Evolutionary conservation across 495 filamentous ascomycete genomes (phyloP).

Genomic region (Xylona heveae): DNA sequence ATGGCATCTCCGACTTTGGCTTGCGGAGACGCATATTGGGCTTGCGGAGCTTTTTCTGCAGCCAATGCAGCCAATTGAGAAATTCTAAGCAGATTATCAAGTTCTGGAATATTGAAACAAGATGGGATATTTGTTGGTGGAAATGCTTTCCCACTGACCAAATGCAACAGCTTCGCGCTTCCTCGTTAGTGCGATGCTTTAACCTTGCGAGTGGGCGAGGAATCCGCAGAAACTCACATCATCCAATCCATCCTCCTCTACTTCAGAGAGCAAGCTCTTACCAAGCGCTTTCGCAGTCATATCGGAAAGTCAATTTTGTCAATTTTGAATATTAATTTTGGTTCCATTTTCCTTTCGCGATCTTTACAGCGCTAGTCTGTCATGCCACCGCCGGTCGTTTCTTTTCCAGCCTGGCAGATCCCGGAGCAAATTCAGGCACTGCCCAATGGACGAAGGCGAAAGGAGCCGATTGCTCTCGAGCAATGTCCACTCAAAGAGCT

Average conservation of each 20-base stretch:
- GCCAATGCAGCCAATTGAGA: too few species aligned
- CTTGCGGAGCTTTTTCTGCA: neutral
- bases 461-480: conserved; percentile 30
- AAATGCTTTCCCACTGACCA: too few species aligned
- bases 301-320: too few species aligned
- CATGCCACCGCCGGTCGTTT: conserved; percentile 39
- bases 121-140: too few species aligned
- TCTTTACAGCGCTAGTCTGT: conserved; percentile 1
- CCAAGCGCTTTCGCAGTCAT: conserved; percentile 31
- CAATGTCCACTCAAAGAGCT: conserved; percentile 56
- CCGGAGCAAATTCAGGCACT: conserved; percentile 24
- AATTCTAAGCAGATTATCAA: conserved; percentile 18
- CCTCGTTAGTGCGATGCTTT: too few species aligned
- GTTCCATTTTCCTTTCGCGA: conserved; percentile 2
- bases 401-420: conserved; percentile 32
- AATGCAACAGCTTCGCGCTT: too few species aligned
- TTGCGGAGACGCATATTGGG: too few species aligned
- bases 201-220: too few species aligned
- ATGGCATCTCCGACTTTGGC: conserved; percentile 13
- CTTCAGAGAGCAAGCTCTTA: conserved; percentile 37
- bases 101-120: conserved; percentile 9
- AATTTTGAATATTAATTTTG: too few species aligned
- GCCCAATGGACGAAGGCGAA: conserved; percentile 23
- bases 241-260: conserved; percentile 39
- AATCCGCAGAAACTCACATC: conserved; percentile 47